phyloP scores from a whole-genome alignment of 129 eudicot genomes.

The Solidago caesia region DNA sequence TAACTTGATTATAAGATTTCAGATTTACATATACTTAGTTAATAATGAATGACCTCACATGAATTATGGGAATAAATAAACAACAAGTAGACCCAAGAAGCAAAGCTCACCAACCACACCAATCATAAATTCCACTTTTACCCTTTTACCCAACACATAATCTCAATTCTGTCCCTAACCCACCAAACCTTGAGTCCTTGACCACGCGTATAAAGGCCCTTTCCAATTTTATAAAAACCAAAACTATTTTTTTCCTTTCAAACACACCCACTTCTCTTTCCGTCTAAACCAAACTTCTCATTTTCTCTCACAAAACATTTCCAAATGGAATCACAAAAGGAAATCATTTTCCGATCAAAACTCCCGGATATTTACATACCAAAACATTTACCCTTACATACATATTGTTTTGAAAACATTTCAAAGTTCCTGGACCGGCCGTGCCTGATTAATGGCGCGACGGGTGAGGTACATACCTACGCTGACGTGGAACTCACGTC shows the following conservation, averaged over 20 bases:
- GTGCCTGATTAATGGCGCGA: slow-evolving; percentile 71
- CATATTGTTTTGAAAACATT: slow-evolving; percentile 85
- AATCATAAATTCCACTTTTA: slow-evolving; percentile 13
- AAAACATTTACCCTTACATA: slow-evolving; percentile 75
- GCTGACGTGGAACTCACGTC: slow-evolving; percentile 67
- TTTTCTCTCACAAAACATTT: not conserved
- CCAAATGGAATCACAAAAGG: slow-evolving; percentile 42
- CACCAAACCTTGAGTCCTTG: slow-evolving; percentile 24
- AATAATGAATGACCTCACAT: not conserved
- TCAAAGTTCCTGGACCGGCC: slow-evolving; percentile 46
- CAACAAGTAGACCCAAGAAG: not conserved
- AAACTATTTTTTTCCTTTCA: slow-evolving; percentile 8
- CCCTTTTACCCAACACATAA: slow-evolving; percentile 36
- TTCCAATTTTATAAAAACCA: not conserved
- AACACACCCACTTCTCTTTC: slow-evolving; percentile 6
- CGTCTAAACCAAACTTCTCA: not conserved
- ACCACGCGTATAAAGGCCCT: slow-evolving; percentile 28
- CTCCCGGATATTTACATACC: slow-evolving; percentile 90
- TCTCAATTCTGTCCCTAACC: slow-evolving; percentile 39
- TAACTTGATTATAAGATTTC: not conserved
- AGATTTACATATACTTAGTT: not conserved
- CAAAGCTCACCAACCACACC: slow-evolving; percentile 18
- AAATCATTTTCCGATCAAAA: slow-evolving; percentile 78
- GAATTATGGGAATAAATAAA: not conserved
- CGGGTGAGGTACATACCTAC: slow-evolving; percentile 55